phyloP scores from a whole-genome alignment of 139 green algal genomes.

The Closterium sp. region DNA sequence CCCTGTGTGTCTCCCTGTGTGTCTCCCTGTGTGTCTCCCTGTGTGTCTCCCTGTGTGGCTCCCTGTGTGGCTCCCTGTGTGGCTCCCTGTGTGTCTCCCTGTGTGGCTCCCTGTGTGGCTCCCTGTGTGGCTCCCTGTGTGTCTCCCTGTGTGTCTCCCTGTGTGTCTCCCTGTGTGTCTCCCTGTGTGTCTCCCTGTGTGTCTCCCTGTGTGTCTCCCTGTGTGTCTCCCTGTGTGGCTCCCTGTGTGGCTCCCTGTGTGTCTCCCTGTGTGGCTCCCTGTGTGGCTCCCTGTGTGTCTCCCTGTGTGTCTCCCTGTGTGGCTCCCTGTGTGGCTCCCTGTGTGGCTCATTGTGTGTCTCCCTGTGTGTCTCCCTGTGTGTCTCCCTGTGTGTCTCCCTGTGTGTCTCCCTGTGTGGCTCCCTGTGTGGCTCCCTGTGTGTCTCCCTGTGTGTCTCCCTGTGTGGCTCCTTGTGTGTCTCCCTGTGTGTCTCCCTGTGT shows the following conservation, averaged over 20 bases:
- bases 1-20: neutral
- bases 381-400: neutral
- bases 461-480: too few species aligned
- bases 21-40: neutral
- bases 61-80: too few species aligned
- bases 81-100: too few species aligned
- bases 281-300: too few species aligned
- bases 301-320: neutral
- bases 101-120: neutral
- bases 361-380: neutral
- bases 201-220: neutral
- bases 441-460: neutral
- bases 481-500: too few species aligned
- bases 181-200: too few species aligned
- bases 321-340: too few species aligned
- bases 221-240: neutral
- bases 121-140: neutral
- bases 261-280: neutral
- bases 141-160: neutral
- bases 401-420: neutral
- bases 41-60: neutral
- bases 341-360: conserved; percentile 25
- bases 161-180: neutral
- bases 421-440: too few species aligned
- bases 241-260: neutral